A percentile compares a stretch with the other conserved stretches of the same genome.
Evolutionary conservation across 2,329 filamentous ascomycete species (phyloP).

Genomic region (Elsinoe arachidis): DNA sequence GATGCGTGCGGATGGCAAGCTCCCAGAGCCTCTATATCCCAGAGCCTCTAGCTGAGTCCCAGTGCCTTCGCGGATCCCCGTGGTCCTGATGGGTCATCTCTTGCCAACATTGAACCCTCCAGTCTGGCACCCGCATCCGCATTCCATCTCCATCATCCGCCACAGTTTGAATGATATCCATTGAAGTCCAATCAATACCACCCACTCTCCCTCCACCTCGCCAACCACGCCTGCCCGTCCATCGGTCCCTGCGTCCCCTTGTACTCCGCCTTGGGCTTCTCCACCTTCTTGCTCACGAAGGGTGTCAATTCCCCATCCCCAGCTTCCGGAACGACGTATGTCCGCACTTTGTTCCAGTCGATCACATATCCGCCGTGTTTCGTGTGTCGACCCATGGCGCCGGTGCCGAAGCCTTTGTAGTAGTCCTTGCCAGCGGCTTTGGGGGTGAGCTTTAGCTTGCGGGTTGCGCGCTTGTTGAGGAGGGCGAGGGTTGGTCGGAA

Average conservation of each 20-base stretch:
- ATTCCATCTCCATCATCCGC: background rate
- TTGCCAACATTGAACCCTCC: background rate
- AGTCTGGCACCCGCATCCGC: background rate
- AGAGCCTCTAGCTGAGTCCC: too few relatives aligned
- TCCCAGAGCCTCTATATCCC: too few relatives aligned
- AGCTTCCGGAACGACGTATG: constrained; percentile 72
- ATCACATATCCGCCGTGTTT: constrained; percentile 76
- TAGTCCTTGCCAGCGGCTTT: constrained; percentile 89
- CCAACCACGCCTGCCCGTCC: constrained; percentile 5
- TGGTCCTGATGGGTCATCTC: too few relatives aligned
- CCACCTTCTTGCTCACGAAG: constrained; percentile 60
- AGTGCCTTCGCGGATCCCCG: too few relatives aligned
- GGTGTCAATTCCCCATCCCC: constrained; percentile 65
- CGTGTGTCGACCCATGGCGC: constrained; percentile 77
- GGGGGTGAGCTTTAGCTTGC: constrained; percentile 74
- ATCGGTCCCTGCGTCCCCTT: background rate
- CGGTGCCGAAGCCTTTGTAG: constrained; percentile 93
- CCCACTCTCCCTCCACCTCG: constrained; percentile 4
- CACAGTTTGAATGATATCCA: background rate
- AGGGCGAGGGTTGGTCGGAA: constrained; percentile 1
- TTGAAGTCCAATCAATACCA: background rate
- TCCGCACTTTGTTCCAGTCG: constrained; percentile 81
- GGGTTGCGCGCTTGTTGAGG: constrained; percentile 45
- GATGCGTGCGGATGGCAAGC: too few relatives aligned
- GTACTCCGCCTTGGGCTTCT: constrained; percentile 29